These are phyloP conservation scores for Hyphopichia homilentoma DNA, from an alignment of 805 yeast species.

Conservation along the genomic window DNA sequence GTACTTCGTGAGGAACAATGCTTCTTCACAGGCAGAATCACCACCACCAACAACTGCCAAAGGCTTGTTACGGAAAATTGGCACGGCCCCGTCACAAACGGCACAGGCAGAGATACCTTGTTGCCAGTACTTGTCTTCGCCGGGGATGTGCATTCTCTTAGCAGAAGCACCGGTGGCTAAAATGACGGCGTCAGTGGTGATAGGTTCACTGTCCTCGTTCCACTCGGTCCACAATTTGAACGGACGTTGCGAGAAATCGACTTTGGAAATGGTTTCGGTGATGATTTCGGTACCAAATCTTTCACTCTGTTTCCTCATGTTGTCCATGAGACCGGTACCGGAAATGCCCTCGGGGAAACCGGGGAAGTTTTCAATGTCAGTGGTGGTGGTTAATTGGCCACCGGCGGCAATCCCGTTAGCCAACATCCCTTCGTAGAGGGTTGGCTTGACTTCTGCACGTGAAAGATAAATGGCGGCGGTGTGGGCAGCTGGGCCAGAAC, in stretches of 20 bases:
- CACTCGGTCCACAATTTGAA: constrained; percentile 97
- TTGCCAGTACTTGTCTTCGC: constrained; percentile 99
- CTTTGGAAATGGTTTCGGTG: constrained; percentile 92
- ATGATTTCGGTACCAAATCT: constrained; percentile 91
- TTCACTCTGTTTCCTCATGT: constrained; percentile 84
- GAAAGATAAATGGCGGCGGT: constrained; percentile 97
- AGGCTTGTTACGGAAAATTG: constrained; percentile 96
- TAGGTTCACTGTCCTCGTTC: constrained; percentile 87
- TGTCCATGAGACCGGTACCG: constrained; percentile 88
- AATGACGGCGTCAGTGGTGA: constrained; percentile 88
- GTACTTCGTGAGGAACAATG: constrained; percentile 92
- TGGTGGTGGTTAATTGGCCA: constrained; percentile 97
- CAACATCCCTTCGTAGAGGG: constrained; percentile 90
- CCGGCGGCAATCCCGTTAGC: constrained; percentile 99
- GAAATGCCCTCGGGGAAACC: constrained; percentile 94
- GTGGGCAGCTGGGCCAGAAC: constrained; percentile 99
- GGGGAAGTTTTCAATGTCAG: constrained; percentile 98
- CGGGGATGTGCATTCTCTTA: constrained; percentile 87
- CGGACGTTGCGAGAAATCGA: constrained; percentile 83
- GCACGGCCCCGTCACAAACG: constrained; percentile 99
- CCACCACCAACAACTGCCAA: constrained; percentile 99
- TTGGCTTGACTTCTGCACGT: constrained; percentile 94
- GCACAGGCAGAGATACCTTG: constrained; percentile 99
- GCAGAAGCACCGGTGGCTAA: constrained; percentile 99
- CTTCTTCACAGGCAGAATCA: constrained; percentile 99